Conservation (phyloP, 2,329 filamentous ascomycete genomes). For the Verticillium albo-atrum region DNA sequence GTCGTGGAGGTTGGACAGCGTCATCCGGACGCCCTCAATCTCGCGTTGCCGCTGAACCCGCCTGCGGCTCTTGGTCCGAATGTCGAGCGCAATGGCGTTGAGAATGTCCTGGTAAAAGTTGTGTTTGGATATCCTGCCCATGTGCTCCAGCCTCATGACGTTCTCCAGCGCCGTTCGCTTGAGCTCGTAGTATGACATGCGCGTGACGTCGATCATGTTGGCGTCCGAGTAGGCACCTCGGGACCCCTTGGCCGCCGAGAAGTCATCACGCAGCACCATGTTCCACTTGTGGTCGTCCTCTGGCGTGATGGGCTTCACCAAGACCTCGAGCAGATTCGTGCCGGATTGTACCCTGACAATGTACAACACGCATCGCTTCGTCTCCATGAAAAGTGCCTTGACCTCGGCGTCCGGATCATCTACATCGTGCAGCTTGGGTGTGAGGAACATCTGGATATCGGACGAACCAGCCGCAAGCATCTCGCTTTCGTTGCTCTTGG, state of each 20-base stretch:
- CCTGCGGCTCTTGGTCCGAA: constrained; percentile 92
- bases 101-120: constrained; percentile 98
- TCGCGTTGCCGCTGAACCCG: constrained; percentile 89
- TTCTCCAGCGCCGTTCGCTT: constrained; percentile 94
- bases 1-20: constrained; percentile 70
- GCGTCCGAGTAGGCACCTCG: constrained; percentile 86
- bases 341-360: constrained; percentile 96
- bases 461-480: constrained; percentile 80
- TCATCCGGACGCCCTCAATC: constrained; percentile 75
- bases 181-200: constrained; percentile 85
- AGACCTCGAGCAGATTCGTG: constrained; percentile 86
- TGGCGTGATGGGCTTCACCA: constrained; percentile 79
- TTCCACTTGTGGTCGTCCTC: constrained; percentile 93
- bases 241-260: constrained; percentile 61
- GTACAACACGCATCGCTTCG: constrained; percentile 93
- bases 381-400: constrained; percentile 95
- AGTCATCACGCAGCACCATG: constrained; percentile 75
- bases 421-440: constrained; percentile 81
- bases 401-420: constrained; percentile 91
- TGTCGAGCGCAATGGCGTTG: constrained; percentile 94
- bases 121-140: constrained; percentile 80
- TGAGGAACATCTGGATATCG: constrained; percentile 87
- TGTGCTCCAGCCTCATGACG: constrained; percentile 80
- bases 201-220: constrained; percentile 83
- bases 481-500: constrained; percentile 94